phyloP scores from a whole-genome alignment of 2,329 filamentous ascomycete species.

The Aureobasidium pullulans region DNA sequence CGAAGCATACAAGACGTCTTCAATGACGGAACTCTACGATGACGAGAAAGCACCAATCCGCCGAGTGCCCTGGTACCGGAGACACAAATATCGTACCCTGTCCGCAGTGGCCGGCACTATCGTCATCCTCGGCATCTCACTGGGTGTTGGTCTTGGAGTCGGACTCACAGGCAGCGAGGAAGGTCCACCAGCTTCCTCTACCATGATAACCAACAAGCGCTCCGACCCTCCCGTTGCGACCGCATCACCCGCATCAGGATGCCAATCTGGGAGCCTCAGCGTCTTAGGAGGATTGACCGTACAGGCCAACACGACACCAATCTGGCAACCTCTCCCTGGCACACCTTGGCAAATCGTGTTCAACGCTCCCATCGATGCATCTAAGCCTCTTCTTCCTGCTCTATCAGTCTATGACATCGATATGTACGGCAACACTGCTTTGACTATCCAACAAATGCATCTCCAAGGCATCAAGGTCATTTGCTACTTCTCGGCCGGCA shows the following conservation, averaged over 20 bases:
- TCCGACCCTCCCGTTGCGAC: neutral
- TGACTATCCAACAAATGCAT: constrained; percentile 44
- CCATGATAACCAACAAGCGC: neutral
- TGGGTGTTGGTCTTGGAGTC: constrained; percentile 16
- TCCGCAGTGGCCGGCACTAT: constrained; percentile 5
- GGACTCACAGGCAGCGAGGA: neutral
- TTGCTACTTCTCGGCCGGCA: constrained; percentile 69
- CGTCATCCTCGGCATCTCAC: constrained; percentile 13
- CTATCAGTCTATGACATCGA: constrained; percentile 56
- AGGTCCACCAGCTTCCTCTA: neutral
- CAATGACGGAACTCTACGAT: neutral
- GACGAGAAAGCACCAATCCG: neutral
- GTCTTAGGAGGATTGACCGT: neutral
- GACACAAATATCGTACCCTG: constrained; percentile 1
- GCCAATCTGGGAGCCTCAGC: neutral
- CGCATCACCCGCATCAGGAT: constrained; percentile 5
- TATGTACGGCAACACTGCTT: constrained; percentile 46
- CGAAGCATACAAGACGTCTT: neutral
- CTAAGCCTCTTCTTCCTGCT: constrained; percentile 31
- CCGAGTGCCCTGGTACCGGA: neutral
- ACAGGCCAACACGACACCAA: neutral
- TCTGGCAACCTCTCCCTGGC: constrained; percentile 48
- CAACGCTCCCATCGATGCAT: constrained; percentile 31
- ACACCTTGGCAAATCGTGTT: constrained; percentile 58
- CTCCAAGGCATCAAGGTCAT: constrained; percentile 53